Evolutionary conservation across 352 stramenopile species (phyloP).

Genomic region (Globisporangium nodosum): DNA sequence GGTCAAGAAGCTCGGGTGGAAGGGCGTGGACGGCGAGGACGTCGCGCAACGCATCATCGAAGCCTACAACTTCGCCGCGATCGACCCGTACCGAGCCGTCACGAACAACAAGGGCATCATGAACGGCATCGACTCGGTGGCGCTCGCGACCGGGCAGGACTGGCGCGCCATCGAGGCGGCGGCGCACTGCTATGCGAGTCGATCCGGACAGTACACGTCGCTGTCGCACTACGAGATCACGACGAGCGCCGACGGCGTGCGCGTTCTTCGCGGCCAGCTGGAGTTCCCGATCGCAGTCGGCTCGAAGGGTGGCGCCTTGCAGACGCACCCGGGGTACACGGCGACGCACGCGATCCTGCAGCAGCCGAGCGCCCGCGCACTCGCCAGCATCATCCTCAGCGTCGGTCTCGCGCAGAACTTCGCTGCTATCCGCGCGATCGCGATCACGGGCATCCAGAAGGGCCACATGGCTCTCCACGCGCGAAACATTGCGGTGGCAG

Average conservation of each 20-base stretch:
- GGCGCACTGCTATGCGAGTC: constrained; percentile 77
- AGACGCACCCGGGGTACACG: constrained; percentile 77
- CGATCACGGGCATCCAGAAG: constrained; percentile 84
- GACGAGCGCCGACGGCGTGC: constrained; percentile 24
- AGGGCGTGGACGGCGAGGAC: constrained; percentile 67
- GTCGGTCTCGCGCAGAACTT: constrained; percentile 87
- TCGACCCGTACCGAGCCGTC: constrained; percentile 80
- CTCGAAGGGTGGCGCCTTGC: constrained; percentile 75
- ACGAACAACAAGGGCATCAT: constrained; percentile 91
- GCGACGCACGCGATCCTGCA: constrained; percentile 75
- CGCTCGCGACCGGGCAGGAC: constrained; percentile 79
- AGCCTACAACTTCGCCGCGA: constrained; percentile 79
- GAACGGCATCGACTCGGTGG: constrained; percentile 82
- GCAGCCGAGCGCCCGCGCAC: constrained; percentile 48
- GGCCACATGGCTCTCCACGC: constrained; percentile 85
- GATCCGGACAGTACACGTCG: constrained; percentile 72
- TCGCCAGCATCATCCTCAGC: constrained; percentile 71
- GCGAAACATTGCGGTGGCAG: constrained; percentile 82
- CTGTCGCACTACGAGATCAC: constrained; percentile 71
- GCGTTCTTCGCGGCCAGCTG: constrained; percentile 59
- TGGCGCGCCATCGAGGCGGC: constrained; percentile 81
- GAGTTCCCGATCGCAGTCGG: constrained; percentile 79
- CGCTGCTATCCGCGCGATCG: constrained; percentile 76
- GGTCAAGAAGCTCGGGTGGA: constrained; percentile 67
- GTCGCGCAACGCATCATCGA: constrained; percentile 77